A percentile compares a stretch with the other conserved stretches of the same genome.
Conservation (phyloP, 768 basidiomycete species). For the Amanita exitialis region DNA sequence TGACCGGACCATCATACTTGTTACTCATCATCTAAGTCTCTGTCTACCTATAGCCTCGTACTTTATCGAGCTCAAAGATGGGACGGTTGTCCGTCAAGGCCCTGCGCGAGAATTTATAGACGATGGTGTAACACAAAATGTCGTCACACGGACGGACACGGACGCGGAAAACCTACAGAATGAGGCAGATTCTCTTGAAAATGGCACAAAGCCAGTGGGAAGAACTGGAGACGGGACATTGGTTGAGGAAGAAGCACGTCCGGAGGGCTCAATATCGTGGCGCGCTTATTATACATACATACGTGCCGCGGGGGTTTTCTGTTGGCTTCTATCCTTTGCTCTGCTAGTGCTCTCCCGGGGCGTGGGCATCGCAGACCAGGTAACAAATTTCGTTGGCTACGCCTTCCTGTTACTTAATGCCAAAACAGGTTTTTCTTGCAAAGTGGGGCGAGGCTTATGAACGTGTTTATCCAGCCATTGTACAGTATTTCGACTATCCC, state of each 20-base stretch:
- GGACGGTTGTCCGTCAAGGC: constrained; percentile 32
- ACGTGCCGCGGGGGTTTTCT: constrained; percentile 43
- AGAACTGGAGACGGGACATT: constrained; percentile 34
- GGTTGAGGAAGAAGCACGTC: constrained; percentile 50
- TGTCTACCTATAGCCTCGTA: constrained; percentile 62
- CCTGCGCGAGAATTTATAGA: constrained; percentile 1
- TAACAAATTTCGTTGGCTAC: constrained; percentile 11
- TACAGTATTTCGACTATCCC: constrained; percentile 20
- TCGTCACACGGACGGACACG: background rate
- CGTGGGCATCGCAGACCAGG: constrained; percentile 51
- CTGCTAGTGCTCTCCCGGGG: constrained; percentile 45
- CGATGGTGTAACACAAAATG: background rate
- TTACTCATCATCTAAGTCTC: constrained; percentile 74
- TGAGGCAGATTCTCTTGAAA: constrained; percentile 21
- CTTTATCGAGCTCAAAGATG: constrained; percentile 50
- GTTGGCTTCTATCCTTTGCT: constrained; percentile 43
- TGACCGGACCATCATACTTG: constrained; percentile 67
- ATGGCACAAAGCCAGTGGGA: background rate
- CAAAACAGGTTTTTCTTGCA: constrained; percentile 48
- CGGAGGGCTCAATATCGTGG: constrained; percentile 54
- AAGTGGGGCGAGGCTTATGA: constrained; percentile 63
- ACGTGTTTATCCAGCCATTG: constrained; percentile 14
- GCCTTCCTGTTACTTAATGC: background rate
- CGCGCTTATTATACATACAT: constrained; percentile 57
- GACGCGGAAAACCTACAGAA: constrained; percentile 13